A percentile compares a stretch with the other conserved stretches of the same genome.
phyloP scores from a whole-genome alignment of 2,329 filamentous ascomycete species.

The Aspergillus melleus region DNA sequence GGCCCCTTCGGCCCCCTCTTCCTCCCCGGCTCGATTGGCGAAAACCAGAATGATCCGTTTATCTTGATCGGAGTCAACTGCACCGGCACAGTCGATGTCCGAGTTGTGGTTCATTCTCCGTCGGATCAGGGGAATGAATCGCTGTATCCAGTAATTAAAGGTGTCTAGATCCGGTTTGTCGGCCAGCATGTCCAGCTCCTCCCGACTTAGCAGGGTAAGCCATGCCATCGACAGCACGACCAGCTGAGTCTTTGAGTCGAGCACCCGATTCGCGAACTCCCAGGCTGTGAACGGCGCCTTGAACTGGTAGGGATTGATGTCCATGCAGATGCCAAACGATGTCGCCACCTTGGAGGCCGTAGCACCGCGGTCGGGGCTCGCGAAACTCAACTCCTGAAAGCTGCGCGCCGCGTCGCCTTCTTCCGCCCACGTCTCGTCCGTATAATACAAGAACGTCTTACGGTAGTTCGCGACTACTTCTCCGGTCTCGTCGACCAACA shows the following conservation, averaged over 20 bases:
- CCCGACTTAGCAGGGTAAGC: slow-evolving; percentile 53
- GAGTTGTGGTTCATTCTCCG: slow-evolving; percentile 29
- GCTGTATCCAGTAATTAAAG: slow-evolving; percentile 62
- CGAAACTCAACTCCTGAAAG: slow-evolving; percentile 29
- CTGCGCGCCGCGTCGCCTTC: slow-evolving; percentile 48
- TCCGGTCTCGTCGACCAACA: slow-evolving; percentile 58
- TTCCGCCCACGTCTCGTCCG: slow-evolving; percentile 64
- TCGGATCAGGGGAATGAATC: slow-evolving; percentile 55
- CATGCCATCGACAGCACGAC: slow-evolving; percentile 66
- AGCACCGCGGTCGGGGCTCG: slow-evolving; percentile 8
- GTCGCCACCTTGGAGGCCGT: slow-evolving; percentile 34
- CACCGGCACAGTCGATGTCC: slow-evolving; percentile 25
- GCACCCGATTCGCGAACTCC: slow-evolving; percentile 60
- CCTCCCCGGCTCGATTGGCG: slow-evolving; percentile 48
- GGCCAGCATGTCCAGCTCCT: slow-evolving; percentile 48
- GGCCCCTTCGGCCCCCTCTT: slow-evolving; percentile 38
- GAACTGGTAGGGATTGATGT: slow-evolving; percentile 64
- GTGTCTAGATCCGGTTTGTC: slow-evolving; percentile 58
- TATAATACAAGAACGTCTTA: slow-evolving; percentile 67
- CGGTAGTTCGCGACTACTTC: slow-evolving; percentile 60
- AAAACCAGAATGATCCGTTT: slow-evolving; percentile 47
- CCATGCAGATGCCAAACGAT: slow-evolving; percentile 53
- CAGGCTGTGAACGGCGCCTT: slow-evolving; percentile 58
- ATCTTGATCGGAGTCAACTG: slow-evolving; percentile 21
- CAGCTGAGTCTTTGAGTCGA: slow-evolving; percentile 50